Evolutionary conservation across 2,329 filamentous ascomycete genomes (phyloP).

Genomic region (Fonsecaea multimorphosa): DNA sequence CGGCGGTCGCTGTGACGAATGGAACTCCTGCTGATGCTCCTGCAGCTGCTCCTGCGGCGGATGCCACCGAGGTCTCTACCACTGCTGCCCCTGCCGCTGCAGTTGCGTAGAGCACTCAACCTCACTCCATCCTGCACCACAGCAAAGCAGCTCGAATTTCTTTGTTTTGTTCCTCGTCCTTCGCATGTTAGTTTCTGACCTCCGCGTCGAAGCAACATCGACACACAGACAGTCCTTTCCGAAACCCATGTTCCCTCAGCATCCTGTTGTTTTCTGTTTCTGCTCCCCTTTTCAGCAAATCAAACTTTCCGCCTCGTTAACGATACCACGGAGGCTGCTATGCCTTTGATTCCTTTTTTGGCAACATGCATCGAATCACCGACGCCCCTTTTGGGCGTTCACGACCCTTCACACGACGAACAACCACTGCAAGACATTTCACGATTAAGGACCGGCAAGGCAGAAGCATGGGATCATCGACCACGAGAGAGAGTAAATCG

Average conservation of each 20-base stretch:
- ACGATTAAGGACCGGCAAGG: conserved; percentile 24
- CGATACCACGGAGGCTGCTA: conserved; percentile 26
- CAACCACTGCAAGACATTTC: conserved; percentile 24
- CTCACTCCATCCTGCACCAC: neutral
- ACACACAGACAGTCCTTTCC: conserved; percentile 26
- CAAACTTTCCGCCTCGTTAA: conserved; percentile 15
- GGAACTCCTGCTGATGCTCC: conserved; percentile 33
- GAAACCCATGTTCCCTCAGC: neutral
- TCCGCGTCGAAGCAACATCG: conserved; percentile 11
- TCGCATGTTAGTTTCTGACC: conserved; percentile 12
- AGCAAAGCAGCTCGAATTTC: conserved; percentile 18
- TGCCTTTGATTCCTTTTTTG: conserved; percentile 22
- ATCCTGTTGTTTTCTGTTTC: neutral
- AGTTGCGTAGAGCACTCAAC: conserved; percentile 28
- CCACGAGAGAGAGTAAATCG: conserved; percentile 12
- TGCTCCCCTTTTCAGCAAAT: conserved; percentile 5
- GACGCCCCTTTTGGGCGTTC: conserved; percentile 21
- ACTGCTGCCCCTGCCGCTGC: conserved; percentile 32
- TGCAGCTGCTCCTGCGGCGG: conserved; percentile 32
- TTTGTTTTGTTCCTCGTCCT: conserved; percentile 13
- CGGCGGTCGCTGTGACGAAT: conserved; percentile 31
- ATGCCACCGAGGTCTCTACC: conserved; percentile 31
- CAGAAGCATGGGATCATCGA: conserved; percentile 16
- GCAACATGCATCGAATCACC: conserved; percentile 24
- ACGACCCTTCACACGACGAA: conserved; percentile 25